Evolutionary conservation across 768 basidiomycete species (phyloP), one percentile per base, ranked within the genome.

Genomic region (Cystobasidium tubakii): DNA sequence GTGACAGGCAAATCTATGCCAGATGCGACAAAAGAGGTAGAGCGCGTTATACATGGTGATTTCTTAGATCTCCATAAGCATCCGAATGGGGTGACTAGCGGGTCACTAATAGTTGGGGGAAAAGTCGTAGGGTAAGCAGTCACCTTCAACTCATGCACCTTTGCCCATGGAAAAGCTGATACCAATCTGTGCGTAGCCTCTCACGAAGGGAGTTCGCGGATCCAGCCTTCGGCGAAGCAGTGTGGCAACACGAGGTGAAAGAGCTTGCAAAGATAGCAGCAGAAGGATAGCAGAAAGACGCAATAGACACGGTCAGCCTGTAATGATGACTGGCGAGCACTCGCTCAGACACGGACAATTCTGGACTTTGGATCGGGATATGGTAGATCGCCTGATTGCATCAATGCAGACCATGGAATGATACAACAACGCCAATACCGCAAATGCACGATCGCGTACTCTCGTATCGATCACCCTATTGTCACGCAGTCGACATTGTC

Each of bases 1-100:
- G 25, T 74, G 0, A 67, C 77, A 21, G 67, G 63, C 17, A 78
- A 77, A 55, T 66, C 65, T 23, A 66, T 73, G 29, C 66, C 69
- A 15, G 74, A 76, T 39, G 76, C 69, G 0, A 69, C 53, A 10
- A 71, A n/a, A 27, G 69, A 36, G 17, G 55, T 71, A 7, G 69
- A 71, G 43, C 29, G 55, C 25, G 69, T 25, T 25, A 60, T 71
- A 12, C 69, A 71, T 39, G 54, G 33, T n/a, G 69, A 71, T 42
- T 44, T 71, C n/a, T n/a, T 55, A 31, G 54, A 71, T 33, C 33
- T 39, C 10, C 21, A 46, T 17, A 46, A 27, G 53, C 55, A 62
- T 21, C 33, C 53, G 21, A 34, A 60, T 27, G 55, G 69, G 17
- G 55, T 57, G 1, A 23, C 36, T 13, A 46, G 23, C 13, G 55